phyloP scores from a whole-genome alignment of 331 rosid species.

The Quercus phellos region DNA sequence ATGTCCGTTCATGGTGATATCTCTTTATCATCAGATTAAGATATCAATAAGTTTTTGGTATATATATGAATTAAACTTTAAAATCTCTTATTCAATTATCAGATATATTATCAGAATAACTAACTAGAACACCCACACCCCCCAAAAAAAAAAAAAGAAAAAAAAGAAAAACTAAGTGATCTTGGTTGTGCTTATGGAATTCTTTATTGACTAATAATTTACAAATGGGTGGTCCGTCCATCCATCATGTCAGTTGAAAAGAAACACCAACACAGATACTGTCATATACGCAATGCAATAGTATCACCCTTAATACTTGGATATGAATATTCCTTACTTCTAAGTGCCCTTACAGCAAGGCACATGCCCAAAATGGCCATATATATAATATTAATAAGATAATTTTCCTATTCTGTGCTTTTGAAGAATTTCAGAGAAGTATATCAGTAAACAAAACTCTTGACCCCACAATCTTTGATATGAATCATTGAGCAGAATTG shows the following conservation, averaged over 20 bases:
- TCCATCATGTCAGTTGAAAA: background rate
- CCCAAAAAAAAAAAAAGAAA: too few relatives aligned
- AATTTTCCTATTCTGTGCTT: background rate
- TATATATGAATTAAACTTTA: fast-evolving
- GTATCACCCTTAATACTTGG: background rate
- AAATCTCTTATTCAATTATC: fast-evolving
- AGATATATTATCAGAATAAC: fast-evolving
- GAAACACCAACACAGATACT: background rate
- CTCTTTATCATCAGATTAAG: too few relatives aligned
- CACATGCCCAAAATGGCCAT: background rate
- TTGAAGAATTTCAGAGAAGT: background rate
- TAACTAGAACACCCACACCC: too few relatives aligned
- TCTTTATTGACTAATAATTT: background rate
- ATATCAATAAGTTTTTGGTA: fast-evolving
- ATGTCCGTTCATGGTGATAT: fast-evolving
- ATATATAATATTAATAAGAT: background rate
- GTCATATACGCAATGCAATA: background rate
- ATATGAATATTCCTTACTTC: background rate
- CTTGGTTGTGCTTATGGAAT: background rate
- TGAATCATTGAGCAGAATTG: background rate
- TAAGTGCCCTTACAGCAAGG: background rate
- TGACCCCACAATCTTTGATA: background rate
- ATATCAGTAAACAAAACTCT: background rate
- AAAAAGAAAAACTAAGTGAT: background rate
- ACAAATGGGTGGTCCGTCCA: background rate